Percentiles rank a stretch among this genome's conserved stretches.
Evolutionary conservation across 2,329 filamentous ascomycete species (phyloP).

Genomic region (Penicillium sp.): DNA sequence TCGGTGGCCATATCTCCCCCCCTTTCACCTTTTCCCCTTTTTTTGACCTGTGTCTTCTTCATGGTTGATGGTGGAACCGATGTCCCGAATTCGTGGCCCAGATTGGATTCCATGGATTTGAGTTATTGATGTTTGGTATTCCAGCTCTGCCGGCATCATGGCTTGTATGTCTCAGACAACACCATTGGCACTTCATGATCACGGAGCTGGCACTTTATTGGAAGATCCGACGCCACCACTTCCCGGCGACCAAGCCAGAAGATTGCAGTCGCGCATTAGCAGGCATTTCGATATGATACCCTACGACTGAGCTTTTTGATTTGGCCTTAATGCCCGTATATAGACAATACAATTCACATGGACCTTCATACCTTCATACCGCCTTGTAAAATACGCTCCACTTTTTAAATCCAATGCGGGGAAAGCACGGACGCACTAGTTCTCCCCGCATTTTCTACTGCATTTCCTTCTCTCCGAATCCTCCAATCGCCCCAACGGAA

Average conservation of each 20-base stretch:
- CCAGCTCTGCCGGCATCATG: no score
- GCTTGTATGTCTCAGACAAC: not conserved
- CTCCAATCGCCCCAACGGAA: conserved; percentile 4
- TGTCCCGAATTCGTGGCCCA: no score
- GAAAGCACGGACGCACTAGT: conserved; percentile 20
- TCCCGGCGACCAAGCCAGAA: conserved; percentile 21
- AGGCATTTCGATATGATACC: conserved; percentile 42
- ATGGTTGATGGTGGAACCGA: no score
- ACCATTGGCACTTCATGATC: not conserved
- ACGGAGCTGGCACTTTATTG: conserved; percentile 10
- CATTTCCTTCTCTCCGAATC: not conserved
- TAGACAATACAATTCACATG: conserved; percentile 10
- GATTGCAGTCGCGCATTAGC: conserved; percentile 37
- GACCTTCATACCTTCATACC: no score
- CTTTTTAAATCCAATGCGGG: conserved; percentile 23
- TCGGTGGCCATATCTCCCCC: conserved; percentile 14
- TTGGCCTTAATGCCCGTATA: conserved; percentile 13
- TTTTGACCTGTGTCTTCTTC: not conserved
- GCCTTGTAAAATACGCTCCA: no score
- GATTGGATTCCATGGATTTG: no score
- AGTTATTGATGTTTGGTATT: no score
- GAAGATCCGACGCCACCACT: conserved; percentile 12
- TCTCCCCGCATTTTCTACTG: conserved; percentile 10
- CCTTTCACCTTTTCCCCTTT: conserved; percentile 4
- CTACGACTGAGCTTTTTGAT: conserved; percentile 36